Percentiles rank a stretch among this genome's conserved stretches.
Evolutionary conservation across 345 rosid genomes (phyloP).

Genomic region (Lenwebbia sp.): DNA sequence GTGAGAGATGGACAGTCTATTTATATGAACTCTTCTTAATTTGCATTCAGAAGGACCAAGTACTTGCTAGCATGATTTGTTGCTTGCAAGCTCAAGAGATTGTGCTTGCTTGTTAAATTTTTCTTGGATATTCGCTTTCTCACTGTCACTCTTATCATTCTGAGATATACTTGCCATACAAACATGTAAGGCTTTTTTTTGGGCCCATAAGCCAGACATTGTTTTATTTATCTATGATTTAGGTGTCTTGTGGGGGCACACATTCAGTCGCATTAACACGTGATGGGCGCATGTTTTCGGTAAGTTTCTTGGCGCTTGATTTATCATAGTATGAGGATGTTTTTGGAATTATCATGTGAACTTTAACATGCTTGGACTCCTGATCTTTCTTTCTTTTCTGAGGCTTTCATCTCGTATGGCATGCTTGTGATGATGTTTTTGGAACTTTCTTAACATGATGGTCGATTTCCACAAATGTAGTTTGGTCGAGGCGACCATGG

Average conservation of each 20-base stretch:
- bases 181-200: not conserved
- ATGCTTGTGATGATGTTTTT: not conserved
- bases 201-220: not conserved
- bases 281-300: conserved; percentile 83
- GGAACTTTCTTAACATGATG: not conserved
- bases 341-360: not conserved
- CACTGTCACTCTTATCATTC: not conserved
- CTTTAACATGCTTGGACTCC: not conserved
- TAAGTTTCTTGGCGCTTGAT: conserved; percentile 21
- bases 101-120: not conserved
- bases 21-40: not conserved
- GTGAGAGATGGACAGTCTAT: not conserved
- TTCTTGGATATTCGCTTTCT: not conserved
- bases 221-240: not conserved
- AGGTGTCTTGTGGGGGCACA: conserved; percentile 99
- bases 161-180: not conserved
- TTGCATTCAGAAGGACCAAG: not conserved
- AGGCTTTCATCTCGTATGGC: not conserved
- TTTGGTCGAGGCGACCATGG: conserved; percentile 99
- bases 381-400: not conserved
- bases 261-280: conserved; percentile 93
- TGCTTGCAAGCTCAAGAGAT: not conserved
- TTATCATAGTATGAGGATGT: not conserved
- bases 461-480: conserved; percentile 22
- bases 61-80: not conserved